A percentile compares a stretch with the other conserved stretches of the same genome.
These are phyloP conservation scores for Candida caryicola DNA, from an alignment of 805 yeast species.

Conservation along the genomic window DNA sequence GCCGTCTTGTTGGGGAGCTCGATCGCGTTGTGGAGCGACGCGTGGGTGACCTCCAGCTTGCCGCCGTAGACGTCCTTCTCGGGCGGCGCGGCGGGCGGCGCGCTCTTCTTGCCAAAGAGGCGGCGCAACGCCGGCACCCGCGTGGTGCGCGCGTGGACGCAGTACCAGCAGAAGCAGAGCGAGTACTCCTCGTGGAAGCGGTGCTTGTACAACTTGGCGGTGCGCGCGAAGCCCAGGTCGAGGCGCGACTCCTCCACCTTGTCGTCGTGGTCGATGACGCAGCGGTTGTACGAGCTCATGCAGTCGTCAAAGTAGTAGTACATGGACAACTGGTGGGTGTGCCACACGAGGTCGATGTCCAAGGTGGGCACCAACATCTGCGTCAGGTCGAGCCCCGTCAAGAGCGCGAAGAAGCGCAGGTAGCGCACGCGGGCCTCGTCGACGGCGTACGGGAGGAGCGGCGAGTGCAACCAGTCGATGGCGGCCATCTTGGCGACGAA, in stretches of 20 bases:
- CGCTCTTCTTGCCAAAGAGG: conserved; percentile 4
- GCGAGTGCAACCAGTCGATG: conserved; percentile 18
- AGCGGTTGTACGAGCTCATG: not conserved
- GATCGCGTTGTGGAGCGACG: conserved; percentile 15
- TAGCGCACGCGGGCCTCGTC: conserved; percentile 18
- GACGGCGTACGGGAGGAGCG: conserved; percentile 10
- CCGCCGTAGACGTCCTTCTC: conserved; percentile 5
- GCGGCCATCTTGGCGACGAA: conserved; percentile 21
- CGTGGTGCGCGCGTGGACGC: conserved; percentile 6
- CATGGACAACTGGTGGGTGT: conserved; percentile 23
- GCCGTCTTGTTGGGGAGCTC: conserved; percentile 7
- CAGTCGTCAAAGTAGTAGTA: conserved; percentile 14
- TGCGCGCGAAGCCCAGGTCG: conserved; percentile 14
- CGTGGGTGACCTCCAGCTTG: conserved; percentile 12
- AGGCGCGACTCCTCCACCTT: conserved; percentile 20
- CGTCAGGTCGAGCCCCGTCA: conserved; percentile 1
- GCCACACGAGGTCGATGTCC: conserved; percentile 29
- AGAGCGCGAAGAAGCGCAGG: conserved; percentile 13
- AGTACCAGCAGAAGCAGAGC: conserved; percentile 21
- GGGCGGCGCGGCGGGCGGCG: not conserved
- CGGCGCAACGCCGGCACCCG: conserved; percentile 6
- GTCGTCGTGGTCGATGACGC: conserved; percentile 24
- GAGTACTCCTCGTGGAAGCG: conserved; percentile 14
- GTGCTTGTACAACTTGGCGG: conserved; percentile 15
- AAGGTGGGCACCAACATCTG: conserved; percentile 21